Conservation (phyloP, 805 yeast species). For the Starmerella bombicola region DNA sequence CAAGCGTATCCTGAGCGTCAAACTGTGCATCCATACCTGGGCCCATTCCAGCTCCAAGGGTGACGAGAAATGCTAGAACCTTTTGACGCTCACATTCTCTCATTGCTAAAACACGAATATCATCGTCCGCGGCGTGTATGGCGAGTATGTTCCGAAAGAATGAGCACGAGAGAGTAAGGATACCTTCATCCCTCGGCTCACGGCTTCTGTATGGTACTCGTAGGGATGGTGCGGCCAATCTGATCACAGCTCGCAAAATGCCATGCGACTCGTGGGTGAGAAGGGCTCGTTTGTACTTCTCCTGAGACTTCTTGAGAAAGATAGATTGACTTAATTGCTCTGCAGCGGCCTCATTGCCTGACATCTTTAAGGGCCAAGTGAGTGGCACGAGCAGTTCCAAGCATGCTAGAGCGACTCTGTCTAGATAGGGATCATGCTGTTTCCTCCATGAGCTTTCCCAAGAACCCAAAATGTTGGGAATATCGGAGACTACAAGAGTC, state of each 20-base stretch:
- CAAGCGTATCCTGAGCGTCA: slow-evolving; percentile 47
- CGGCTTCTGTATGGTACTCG: slow-evolving; percentile 47
- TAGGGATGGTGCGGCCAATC: slow-evolving; percentile 36
- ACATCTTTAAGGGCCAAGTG: slow-evolving; percentile 74
- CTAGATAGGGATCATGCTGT: slow-evolving; percentile 30
- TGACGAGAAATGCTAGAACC: slow-evolving; percentile 60
- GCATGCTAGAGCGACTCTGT: slow-evolving; percentile 55
- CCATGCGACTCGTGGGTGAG: slow-evolving; percentile 46
- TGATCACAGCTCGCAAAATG: slow-evolving; percentile 54
- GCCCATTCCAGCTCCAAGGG: slow-evolving; percentile 54
- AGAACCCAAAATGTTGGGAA: slow-evolving; percentile 58
- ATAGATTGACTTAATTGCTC: slow-evolving; percentile 48
- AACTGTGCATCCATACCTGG: slow-evolving; percentile 55
- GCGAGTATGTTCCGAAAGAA: slow-evolving; percentile 67
- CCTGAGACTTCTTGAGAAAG: slow-evolving; percentile 52
- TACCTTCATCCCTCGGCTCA: slow-evolving; percentile 55
- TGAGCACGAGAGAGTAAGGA: slow-evolving; percentile 56
- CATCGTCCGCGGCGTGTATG: slow-evolving; percentile 58
- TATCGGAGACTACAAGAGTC: slow-evolving; percentile 58
- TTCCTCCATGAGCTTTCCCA: slow-evolving; percentile 42
- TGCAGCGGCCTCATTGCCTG: slow-evolving; percentile 37
- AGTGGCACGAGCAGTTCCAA: slow-evolving; percentile 70
- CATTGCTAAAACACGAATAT: slow-evolving; percentile 59
- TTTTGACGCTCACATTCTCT: slow-evolving; percentile 51
- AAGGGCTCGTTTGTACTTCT: slow-evolving; percentile 56